Percentiles rank a stretch among this genome's conserved stretches.
Conservation (phyloP, 176 grass and related monocot genomes). For the Carex myosuroides region DNA sequence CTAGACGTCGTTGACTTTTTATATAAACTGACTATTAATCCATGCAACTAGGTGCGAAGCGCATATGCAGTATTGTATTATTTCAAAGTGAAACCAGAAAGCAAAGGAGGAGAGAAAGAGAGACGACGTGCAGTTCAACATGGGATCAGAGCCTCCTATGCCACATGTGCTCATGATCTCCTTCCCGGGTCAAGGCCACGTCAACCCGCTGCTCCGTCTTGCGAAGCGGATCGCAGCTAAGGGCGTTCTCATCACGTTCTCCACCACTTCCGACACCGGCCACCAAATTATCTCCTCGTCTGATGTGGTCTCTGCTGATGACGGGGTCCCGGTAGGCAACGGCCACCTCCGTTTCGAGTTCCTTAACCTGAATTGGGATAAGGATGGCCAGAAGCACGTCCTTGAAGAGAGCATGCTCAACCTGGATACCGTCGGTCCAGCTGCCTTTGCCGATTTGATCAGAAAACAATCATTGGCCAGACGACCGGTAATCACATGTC, state of each 20-base stretch:
- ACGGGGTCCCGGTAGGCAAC: constrained; percentile 28
- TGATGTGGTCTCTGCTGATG: background rate
- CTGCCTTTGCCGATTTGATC: constrained; percentile 28
- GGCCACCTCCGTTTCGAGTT: constrained; percentile 70
- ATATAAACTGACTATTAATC: too few species aligned
- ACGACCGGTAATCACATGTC: constrained; percentile 22
- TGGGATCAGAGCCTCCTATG: constrained; percentile 1
- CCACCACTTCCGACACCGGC: constrained; percentile 35
- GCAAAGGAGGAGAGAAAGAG: background rate
- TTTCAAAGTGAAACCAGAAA: background rate
- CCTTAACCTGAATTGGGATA: constrained; percentile 22
- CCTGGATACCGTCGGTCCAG: constrained; percentile 25
- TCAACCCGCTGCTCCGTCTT: constrained; percentile 66
- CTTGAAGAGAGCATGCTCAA: constrained; percentile 28
- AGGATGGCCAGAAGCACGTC: background rate
- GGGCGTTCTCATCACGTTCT: constrained; percentile 56
- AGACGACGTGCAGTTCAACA: background rate
- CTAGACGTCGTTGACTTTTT: too few species aligned
- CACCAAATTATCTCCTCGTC: constrained; percentile 27
- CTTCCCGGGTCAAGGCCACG: constrained; percentile 57
- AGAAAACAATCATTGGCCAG: constrained; percentile 31
- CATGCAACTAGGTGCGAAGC: too few species aligned
- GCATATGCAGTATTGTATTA: too few species aligned
- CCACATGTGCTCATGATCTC: constrained; percentile 49
- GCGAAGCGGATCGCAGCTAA: constrained; percentile 63